A percentile compares a stretch with the other conserved stretches of the same genome.
phyloP scores from a whole-genome alignment of 2,329 filamentous ascomycete genomes.

The Didymella pomorum region DNA sequence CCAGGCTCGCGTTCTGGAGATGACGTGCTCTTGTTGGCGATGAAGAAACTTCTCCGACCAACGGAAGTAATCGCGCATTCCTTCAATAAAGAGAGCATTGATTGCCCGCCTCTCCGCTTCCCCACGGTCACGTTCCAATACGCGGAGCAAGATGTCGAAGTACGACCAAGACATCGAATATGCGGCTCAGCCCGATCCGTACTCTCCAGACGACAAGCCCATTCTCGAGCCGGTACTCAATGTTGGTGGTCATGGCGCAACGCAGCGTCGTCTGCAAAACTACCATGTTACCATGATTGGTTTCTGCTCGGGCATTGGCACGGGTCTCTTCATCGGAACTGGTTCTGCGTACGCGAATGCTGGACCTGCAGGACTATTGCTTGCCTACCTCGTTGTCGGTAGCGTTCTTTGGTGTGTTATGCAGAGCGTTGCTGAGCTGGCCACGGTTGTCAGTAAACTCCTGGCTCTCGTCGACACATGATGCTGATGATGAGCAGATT shows the following conservation, averaged over 20 bases:
- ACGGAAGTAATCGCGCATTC: neutral
- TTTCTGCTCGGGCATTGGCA: slow-evolving; percentile 32
- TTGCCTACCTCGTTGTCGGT: slow-evolving; percentile 65
- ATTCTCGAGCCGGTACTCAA: slow-evolving; percentile 32
- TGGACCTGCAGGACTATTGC: slow-evolving; percentile 61
- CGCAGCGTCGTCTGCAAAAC: slow-evolving; percentile 27
- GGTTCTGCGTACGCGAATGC: slow-evolving; percentile 31
- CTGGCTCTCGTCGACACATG: neutral
- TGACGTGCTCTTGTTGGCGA: slow-evolving; percentile 31
- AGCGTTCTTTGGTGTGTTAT: slow-evolving; percentile 65
- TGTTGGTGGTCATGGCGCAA: slow-evolving; percentile 30
- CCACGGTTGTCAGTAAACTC: slow-evolving; percentile 36
- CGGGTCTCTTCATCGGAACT: slow-evolving; percentile 32
- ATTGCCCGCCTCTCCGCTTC: slow-evolving; percentile 4
- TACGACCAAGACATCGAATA: slow-evolving; percentile 26
- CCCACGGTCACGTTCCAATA: slow-evolving; percentile 1
- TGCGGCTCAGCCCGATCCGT: slow-evolving; percentile 17
- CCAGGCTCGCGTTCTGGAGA: slow-evolving; percentile 25
- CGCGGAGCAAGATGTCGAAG: slow-evolving; percentile 21
- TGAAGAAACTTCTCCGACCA: slow-evolving; percentile 24
- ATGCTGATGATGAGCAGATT: slow-evolving; percentile 20
- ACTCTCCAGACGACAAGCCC: slow-evolving; percentile 23
- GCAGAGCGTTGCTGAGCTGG: slow-evolving; percentile 70
- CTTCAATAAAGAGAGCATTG: slow-evolving; percentile 19
- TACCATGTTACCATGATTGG: slow-evolving; percentile 37